Evolutionary conservation across 2,329 filamentous ascomycete genomes (phyloP).

Genomic region (Colletotrichum sp.): DNA sequence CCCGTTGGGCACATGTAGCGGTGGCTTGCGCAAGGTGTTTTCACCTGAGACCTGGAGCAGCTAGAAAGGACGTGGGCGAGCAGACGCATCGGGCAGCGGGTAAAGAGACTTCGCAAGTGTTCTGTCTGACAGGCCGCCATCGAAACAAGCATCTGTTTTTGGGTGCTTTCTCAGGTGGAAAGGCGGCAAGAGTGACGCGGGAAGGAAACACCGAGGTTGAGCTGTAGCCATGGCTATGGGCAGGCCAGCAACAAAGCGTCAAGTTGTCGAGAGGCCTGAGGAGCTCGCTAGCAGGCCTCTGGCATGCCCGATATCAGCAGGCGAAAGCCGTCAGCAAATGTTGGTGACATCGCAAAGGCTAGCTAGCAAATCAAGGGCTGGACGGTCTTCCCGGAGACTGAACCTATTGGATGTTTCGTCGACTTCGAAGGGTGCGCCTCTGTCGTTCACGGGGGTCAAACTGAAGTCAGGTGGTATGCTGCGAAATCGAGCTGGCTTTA

Average conservation of each 20-base stretch:
- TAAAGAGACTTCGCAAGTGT: not conserved
- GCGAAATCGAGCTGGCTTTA: not conserved
- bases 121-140: conserved; percentile 12
- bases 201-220: not conserved
- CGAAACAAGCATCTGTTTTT: not conserved
- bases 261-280: not conserved
- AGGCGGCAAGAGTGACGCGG: not conserved
- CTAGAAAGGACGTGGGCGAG: not conserved
- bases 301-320: not conserved
- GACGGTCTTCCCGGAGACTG: not conserved
- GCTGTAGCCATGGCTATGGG: not conserved
- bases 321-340: not conserved
- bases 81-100: not conserved
- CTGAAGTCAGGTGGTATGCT: not conserved
- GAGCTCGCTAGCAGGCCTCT: not conserved
- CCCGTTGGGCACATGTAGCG: not conserved
- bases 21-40: conserved; percentile 8
- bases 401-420: not conserved
- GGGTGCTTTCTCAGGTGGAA: not conserved
- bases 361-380: not conserved
- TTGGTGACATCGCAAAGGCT: not conserved
- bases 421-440: not conserved
- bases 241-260: not conserved
- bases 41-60: conserved; percentile 16
- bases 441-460: not conserved